phyloP scores from a whole-genome alignment of 2,329 filamentous ascomycete species.

The Phialemonium atrogriseum region DNA sequence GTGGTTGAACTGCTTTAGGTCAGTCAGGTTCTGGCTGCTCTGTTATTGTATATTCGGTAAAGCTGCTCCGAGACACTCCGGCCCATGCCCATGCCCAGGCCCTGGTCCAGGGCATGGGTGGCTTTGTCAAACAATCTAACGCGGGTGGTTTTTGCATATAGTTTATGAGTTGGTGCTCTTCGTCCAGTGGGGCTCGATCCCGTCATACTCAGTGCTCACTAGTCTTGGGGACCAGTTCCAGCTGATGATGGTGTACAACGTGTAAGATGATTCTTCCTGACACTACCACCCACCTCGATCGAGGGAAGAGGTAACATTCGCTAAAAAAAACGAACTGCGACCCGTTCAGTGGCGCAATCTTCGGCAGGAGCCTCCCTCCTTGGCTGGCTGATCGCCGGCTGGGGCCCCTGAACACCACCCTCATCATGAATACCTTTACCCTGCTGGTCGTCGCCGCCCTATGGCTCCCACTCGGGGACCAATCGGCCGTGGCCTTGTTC shows the following conservation, averaged over 20 bases:
- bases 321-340: slow-evolving; percentile 2
- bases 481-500: slow-evolving; percentile 12
- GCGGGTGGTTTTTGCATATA: slow-evolving; percentile 16
- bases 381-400: slow-evolving; percentile 15
- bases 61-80: too few species aligned
- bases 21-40: slow-evolving; percentile 17
- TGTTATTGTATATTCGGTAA: slow-evolving; percentile 19
- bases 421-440: slow-evolving; percentile 17
- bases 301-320: too few species aligned
- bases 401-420: slow-evolving; percentile 17
- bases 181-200: slow-evolving; percentile 21
- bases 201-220: slow-evolving; percentile 16
- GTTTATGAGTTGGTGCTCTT: slow-evolving; percentile 22
- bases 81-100: too few species aligned
- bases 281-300: too few species aligned
- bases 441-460: slow-evolving; percentile 13
- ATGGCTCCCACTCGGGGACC: slow-evolving; percentile 19
- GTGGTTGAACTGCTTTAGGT: slow-evolving; percentile 6
- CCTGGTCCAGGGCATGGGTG: too few species aligned
- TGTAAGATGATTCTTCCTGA: slow-evolving; percentile 16
- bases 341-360: slow-evolving; percentile 17
- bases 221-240: slow-evolving; percentile 17
- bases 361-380: slow-evolving; percentile 17
- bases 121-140: slow-evolving; percentile 1
- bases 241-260: slow-evolving; percentile 21